These are phyloP conservation scores for Fusarium nodosum DNA, from an alignment of 2,329 filamentous ascomycete genomes.

Conservation along the genomic window DNA sequence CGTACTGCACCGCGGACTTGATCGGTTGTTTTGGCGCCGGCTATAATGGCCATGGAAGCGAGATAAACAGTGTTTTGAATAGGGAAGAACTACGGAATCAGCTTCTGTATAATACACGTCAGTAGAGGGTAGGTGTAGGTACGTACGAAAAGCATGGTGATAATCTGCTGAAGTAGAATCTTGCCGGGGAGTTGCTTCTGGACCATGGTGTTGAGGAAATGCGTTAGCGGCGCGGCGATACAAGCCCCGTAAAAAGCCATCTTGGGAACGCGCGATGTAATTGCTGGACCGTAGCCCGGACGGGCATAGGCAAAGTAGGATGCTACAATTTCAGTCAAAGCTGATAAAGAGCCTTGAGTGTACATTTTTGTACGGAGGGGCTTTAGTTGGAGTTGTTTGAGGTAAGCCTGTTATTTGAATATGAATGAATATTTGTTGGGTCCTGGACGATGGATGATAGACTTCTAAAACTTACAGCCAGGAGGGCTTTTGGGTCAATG, in stretches of 20 bases:
- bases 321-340: constrained; percentile 26
- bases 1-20: constrained; percentile 18
- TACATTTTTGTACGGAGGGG: constrained; percentile 29
- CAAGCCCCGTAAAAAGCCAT: constrained; percentile 34
- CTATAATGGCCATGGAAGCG: constrained; percentile 30
- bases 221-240: constrained; percentile 23
- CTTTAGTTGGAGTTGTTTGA: constrained; percentile 25
- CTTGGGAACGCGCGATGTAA: constrained; percentile 29
- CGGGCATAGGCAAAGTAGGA: constrained; percentile 22
- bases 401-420: constrained; percentile 21
- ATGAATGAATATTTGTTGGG: constrained; percentile 3
- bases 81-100: constrained; percentile 22
- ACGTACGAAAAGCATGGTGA: constrained; percentile 22
- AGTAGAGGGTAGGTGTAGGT: too few relatives aligned
- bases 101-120: accelerated
- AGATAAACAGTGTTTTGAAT: constrained; percentile 31
- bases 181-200: constrained; percentile 13
- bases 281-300: constrained; percentile 24
- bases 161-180: constrained; percentile 5
- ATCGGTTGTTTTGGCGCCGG: constrained; percentile 23
- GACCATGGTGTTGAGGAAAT: constrained; percentile 19
- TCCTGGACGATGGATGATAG: neutral
- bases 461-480: neutral
- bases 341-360: constrained; percentile 17
- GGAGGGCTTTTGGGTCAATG: constrained; percentile 16